These are phyloP conservation scores for Lathyrus tuberosus DNA, from an alignment of 306 rosid species.

Conservation along the genomic window DNA sequence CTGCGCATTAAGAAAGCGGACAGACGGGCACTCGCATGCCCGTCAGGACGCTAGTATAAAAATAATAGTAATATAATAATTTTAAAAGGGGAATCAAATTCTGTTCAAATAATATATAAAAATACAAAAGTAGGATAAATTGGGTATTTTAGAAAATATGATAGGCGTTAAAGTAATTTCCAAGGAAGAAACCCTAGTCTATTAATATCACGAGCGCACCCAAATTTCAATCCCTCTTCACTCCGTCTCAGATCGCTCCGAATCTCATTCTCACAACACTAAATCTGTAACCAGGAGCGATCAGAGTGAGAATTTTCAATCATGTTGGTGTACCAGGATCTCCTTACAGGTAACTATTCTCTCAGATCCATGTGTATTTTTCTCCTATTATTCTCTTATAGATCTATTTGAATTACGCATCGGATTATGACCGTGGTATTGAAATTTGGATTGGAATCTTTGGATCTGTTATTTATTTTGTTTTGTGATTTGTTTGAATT, in stretches of 20 bases:
- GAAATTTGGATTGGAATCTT: neutral
- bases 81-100: too few relatives aligned
- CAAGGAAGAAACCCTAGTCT: constrained; percentile 54
- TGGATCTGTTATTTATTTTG: constrained; percentile 1
- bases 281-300: constrained; percentile 34
- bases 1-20: too few relatives aligned
- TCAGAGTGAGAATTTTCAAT: constrained; percentile 43
- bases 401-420: constrained; percentile 23
- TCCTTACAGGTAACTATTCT: constrained; percentile 44
- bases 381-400: neutral
- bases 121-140: neutral
- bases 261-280: too few relatives aligned
- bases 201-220: constrained; percentile 35
- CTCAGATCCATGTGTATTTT: neutral
- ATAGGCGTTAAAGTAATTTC: constrained; percentile 36
- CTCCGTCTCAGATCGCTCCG: constrained; percentile 42
- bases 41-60: too few relatives aligned
- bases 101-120: neutral
- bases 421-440: too few relatives aligned
- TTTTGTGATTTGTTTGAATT: neutral
- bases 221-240: neutral
- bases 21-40: too few relatives aligned
- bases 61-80: too few relatives aligned
- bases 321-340: constrained; percentile 81
- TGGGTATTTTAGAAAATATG: constrained; percentile 25